Percentiles rank a stretch among this genome's conserved stretches.
Evolutionary conservation across 768 basidiomycete genomes (phyloP).

Genomic region (Cantharellus anzutake): DNA sequence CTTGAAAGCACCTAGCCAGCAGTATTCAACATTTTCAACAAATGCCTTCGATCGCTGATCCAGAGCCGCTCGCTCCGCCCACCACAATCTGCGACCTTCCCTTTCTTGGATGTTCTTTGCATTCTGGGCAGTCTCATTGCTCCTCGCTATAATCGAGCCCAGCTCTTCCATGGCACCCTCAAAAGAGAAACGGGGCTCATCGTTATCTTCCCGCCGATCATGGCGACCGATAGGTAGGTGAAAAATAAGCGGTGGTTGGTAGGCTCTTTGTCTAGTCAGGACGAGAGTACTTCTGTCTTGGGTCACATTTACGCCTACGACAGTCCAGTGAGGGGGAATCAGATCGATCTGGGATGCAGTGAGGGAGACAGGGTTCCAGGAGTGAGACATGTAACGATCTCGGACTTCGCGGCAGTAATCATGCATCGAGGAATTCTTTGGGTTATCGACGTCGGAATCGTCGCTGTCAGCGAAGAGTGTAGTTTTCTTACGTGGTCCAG

Average conservation of each 20-base stretch:
- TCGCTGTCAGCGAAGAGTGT: conserved; percentile 12
- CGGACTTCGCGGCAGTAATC: conserved; percentile 45
- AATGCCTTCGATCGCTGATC: conserved; percentile 58
- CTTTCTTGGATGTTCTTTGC: conserved; percentile 54
- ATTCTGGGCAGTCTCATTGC: conserved; percentile 53
- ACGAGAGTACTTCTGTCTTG: conserved; percentile 72
- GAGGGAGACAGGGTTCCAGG: conserved; percentile 24
- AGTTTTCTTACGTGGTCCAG: conserved; percentile 4
- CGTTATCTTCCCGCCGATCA: conserved; percentile 59
- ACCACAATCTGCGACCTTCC: conserved; percentile 60
- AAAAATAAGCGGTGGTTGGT: conserved; percentile 52
- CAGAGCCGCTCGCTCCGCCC: conserved; percentile 59
- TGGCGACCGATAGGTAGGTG: conserved; percentile 64
- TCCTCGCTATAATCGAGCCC: conserved; percentile 56
- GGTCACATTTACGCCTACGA: conserved; percentile 66
- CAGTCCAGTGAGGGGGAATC: conserved; percentile 54
- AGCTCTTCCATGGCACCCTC: conserved; percentile 58
- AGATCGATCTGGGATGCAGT: conserved; percentile 23
- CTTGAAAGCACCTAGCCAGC: conserved; percentile 97
- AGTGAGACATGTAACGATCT: conserved; percentile 26
- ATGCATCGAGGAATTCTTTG: conserved; percentile 17
- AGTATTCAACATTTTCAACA: conserved; percentile 75
- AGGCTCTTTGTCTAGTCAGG: conserved; percentile 54
- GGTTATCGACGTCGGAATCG: conserved; percentile 10
- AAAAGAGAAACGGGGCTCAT: conserved; percentile 45